Evolutionary conservation across 257 asterid species (phyloP).

Genomic region (Solanum chilense): DNA sequence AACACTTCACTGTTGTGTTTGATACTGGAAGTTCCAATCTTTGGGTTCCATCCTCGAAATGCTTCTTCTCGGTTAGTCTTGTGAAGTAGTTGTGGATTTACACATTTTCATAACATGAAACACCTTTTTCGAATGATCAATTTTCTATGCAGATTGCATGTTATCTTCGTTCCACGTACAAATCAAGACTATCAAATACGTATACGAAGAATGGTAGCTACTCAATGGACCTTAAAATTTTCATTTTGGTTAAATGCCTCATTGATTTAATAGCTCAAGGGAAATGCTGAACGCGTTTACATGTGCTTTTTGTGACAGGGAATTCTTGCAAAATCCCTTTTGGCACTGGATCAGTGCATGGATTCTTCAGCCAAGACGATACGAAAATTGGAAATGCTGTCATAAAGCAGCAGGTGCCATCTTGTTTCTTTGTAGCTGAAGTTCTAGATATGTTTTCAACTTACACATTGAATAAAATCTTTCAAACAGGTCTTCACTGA

Average conservation of each 20-base stretch:
- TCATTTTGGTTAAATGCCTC: not conserved
- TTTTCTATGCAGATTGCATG: constrained; percentile 14
- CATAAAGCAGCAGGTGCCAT: constrained; percentile 13
- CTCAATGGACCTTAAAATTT: not conserved
- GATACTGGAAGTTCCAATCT: constrained; percentile 29
- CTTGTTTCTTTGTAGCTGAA: not conserved
- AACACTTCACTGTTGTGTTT: constrained; percentile 18
- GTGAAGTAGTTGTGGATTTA: not conserved
- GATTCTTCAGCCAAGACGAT: constrained; percentile 24
- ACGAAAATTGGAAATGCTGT: constrained; percentile 4
- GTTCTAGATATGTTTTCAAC: not conserved
- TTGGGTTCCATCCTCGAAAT: constrained; percentile 29
- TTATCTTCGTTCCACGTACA: constrained; percentile 17
- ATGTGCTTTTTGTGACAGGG: not conserved
- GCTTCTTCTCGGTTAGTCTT: constrained; percentile 21
- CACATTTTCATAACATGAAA: not conserved
- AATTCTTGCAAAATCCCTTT: constrained; percentile 12
- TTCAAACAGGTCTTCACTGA: constrained; percentile 17
- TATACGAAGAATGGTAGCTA: constrained; percentile 12
- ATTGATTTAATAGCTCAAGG: not conserved
- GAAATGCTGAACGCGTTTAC: not conserved
- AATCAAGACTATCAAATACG: constrained; percentile 11
- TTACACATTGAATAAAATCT: not conserved
- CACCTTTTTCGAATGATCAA: not conserved
- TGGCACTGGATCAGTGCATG: constrained; percentile 18